Evolutionary conservation across 1,139 yeast genomes (phyloP), one percentile per base, ranked within the genome.

Genomic region (Scheffersomyces titani): DNA sequence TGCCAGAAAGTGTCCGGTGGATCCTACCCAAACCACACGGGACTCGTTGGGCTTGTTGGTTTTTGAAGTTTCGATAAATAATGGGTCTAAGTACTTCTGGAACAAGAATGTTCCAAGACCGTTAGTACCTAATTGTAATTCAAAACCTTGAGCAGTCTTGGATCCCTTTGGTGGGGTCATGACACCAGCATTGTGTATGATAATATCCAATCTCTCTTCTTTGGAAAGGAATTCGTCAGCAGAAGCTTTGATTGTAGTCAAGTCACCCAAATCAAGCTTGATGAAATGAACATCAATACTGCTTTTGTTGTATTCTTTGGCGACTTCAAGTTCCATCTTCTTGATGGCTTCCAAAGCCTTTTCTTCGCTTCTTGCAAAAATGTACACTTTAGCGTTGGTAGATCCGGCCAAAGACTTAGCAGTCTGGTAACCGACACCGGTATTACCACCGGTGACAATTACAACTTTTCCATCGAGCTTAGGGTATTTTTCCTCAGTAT

Each of bases 121-220:
- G 62, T 85, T 84, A 20, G 81, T 75, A 11, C 85, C 86, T 54
- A 82, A 72, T 63, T 79, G 82, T 45, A 75, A 65, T 55, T 83
- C 85, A 58, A 70, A 71, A 1, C 83, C 85, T 63, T 79, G 83
- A 11, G 20, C 16, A 5, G 48, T 46, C 11, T 73, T 74, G 3
- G 48, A 46, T 13, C 74, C 74, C n/a, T 65, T 64, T 11, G 76
- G 74, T 1, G 83, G 78, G 19, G 70, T 66, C 80, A 79, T 81
- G 18, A 83, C 74, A 50, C 88, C 67, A 7, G 87, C 87, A 68
- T 83, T 82, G 61, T 82, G 81, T 52, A 83, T 74, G 18, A 81
- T 73, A 16, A 80, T 70, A 59, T 81, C 82, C 40, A 83, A 59
- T 18, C 75, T 64, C 3, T 63, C 52, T 47, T 63, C 69, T 7